A percentile compares a stretch with the other conserved stretches of the same genome.
Evolutionary conservation across 2,329 filamentous ascomycete species (phyloP).

Genomic region (Macrophomina phaseolina): DNA sequence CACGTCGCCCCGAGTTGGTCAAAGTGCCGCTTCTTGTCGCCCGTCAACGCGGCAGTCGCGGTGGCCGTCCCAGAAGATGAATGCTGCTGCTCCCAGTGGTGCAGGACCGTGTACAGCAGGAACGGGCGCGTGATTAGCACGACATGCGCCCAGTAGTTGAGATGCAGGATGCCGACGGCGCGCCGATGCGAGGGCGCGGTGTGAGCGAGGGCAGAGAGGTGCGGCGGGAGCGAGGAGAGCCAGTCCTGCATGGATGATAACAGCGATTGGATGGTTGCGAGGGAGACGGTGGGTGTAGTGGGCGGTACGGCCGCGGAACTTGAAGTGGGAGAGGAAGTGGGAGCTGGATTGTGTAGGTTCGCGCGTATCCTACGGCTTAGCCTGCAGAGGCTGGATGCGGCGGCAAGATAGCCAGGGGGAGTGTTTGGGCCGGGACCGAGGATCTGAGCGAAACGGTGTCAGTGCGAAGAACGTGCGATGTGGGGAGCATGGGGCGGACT

Average conservation of each 20-base stretch:
- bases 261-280: constrained; percentile 41
- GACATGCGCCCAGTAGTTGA: constrained; percentile 43
- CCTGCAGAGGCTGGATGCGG: constrained; percentile 39
- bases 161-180: constrained; percentile 41
- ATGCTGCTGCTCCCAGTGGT: constrained; percentile 27
- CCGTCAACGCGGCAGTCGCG: constrained; percentile 35
- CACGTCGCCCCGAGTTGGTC: background rate
- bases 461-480: constrained; percentile 9
- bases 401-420: constrained; percentile 40
- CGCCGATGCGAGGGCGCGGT: constrained; percentile 42
- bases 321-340: too few relatives aligned
- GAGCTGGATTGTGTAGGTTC: constrained; percentile 33
- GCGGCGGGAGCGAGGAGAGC: constrained; percentile 40
- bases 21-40: constrained; percentile 27
- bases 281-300: constrained; percentile 41
- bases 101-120: constrained; percentile 42
- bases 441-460: constrained; percentile 30
- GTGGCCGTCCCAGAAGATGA: constrained; percentile 39
- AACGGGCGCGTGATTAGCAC: constrained; percentile 44
- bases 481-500: constrained; percentile 29
- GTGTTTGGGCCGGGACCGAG: constrained; percentile 43
- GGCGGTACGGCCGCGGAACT: too few relatives aligned
- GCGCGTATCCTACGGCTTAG: constrained; percentile 44
- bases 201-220: constrained; percentile 40
- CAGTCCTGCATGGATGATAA: constrained; percentile 42